A percentile compares a stretch with the other conserved stretches of the same genome.
phyloP scores from a whole-genome alignment of 2,329 filamentous ascomycete species.

The Chlorencoelia australis region DNA sequence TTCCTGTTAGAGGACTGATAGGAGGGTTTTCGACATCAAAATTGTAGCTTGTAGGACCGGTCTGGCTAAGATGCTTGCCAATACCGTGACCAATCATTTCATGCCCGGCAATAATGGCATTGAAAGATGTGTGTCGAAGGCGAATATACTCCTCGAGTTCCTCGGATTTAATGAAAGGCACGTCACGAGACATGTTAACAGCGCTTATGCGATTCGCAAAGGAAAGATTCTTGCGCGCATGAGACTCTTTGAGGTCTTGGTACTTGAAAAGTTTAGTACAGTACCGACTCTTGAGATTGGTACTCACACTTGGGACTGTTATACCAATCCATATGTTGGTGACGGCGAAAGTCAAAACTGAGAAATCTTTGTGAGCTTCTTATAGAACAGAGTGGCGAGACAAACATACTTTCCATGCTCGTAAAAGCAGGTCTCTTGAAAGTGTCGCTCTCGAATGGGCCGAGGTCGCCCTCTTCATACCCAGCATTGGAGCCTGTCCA shows the following conservation, averaged over 20 bases:
- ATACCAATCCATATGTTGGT: slow-evolving; percentile 35
- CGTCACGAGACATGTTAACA: slow-evolving; percentile 30
- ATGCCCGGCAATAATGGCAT: slow-evolving; percentile 60
- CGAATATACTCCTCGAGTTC: slow-evolving; percentile 53
- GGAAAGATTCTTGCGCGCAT: slow-evolving; percentile 55
- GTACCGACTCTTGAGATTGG: slow-evolving; percentile 1
- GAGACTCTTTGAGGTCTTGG: slow-evolving; percentile 3
- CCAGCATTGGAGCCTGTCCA: neutral
- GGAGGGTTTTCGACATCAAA: slow-evolving; percentile 49
- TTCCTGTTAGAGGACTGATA: slow-evolving; percentile 42
- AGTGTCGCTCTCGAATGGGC: slow-evolving; percentile 60
- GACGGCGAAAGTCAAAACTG: slow-evolving; percentile 35
- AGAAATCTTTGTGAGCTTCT: slow-evolving; percentile 5
- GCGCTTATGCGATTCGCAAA: slow-evolving; percentile 46
- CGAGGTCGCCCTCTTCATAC: slow-evolving; percentile 29
- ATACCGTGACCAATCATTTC: slow-evolving; percentile 57
- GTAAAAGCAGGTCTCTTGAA: slow-evolving; percentile 68
- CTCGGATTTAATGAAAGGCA: slow-evolving; percentile 48
- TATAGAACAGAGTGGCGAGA: no score
- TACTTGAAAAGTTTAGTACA: slow-evolving; percentile 2
- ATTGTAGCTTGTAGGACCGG: slow-evolving; percentile 42
- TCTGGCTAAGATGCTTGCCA: slow-evolving; percentile 49
- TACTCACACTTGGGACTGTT: slow-evolving; percentile 35
- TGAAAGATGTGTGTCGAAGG: slow-evolving; percentile 56
- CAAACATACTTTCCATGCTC: slow-evolving; percentile 54